A percentile compares a stretch with the other conserved stretches of the same genome.
Conservation (phyloP, 1,284 basidiomycete genomes). For the Thelephora terrestris region DNA sequence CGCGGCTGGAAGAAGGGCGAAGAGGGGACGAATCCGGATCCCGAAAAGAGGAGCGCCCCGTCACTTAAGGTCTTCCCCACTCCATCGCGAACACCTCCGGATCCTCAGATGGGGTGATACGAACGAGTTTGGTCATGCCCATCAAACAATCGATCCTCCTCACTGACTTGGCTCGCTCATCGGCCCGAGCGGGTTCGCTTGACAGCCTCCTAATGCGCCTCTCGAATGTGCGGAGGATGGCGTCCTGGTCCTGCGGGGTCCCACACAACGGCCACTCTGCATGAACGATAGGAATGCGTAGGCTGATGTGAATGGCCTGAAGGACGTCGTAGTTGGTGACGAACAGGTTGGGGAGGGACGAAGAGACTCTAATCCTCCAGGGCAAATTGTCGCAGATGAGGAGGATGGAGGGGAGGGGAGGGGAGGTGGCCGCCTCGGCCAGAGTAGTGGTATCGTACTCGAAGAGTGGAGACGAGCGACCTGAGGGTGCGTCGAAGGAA, state of each 20-base stretch:
- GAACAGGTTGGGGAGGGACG: background rate
- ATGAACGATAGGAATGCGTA: background rate
- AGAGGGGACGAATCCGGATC: too few relatives aligned
- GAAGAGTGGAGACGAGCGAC: background rate
- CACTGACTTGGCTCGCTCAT: background rate
- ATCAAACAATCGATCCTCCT: slow-evolving; percentile 1
- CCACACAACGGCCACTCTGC: background rate
- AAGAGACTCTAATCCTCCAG: background rate
- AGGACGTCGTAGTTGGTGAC: background rate
- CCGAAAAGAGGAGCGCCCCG: too few relatives aligned
- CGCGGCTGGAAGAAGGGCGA: too few relatives aligned
- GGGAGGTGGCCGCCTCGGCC: background rate
- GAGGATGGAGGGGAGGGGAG: background rate
- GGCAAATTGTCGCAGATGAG: background rate
- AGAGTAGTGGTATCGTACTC: background rate
- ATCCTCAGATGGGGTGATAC: background rate
- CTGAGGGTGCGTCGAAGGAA: background rate
- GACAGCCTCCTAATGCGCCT: background rate
- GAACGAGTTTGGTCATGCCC: background rate
- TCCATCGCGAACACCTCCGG: background rate
- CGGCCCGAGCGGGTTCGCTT: background rate
- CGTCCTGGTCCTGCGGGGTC: background rate
- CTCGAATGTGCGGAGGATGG: background rate
- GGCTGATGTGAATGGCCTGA: background rate
- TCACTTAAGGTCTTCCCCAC: background rate